Base-by-base conservation (phyloP, 768 basidiomycete species). In the Leccinum aurantiacum region DNA sequence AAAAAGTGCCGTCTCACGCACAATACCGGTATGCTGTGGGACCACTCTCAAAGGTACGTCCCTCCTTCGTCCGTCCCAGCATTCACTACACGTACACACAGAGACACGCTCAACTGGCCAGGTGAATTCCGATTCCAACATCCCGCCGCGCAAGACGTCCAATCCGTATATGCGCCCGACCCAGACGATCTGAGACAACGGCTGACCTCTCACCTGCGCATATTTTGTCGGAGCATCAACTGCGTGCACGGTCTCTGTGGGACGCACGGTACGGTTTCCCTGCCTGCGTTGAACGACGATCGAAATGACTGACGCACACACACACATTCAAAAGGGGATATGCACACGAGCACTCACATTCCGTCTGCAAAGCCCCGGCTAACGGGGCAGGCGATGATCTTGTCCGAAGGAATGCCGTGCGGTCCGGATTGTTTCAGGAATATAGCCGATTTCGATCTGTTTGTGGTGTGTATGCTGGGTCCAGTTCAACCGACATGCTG, bases 141-240 rank as follows among this genome's bases (percentile, higher is more conserved):
- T 17, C 37, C 37, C 37, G 7, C 37, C 11, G 17, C 8, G 5
- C 29, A 27, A 6, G 60, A 19, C 46, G 46, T 19, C 2, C n/a
- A 63, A 7, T 53, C 38, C 4, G 33, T 38, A 11, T 57, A 57
- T 10, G 60, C 69, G 1, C 69, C 75, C 3, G 35, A 63, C 25
- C 51, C 57, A 14, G 54, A 66, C 17, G 63, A 80, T 62, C 58
- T 82, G 9, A 68, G 66, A 27, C 57, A 62, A 3, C 69, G 76
- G 44, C 52, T 83, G 29, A 63, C 68, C 14, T 71, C 71, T 5
- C 71, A 71, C 22, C 60, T 77, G 15, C 64, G 38, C 11, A 22
- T 66, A 4, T 84, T 84, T 54, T 85, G 84, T 61, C 76, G 78
- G 6, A 81, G 76, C 48, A 63, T 80, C 6, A 77, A 76, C 37